A percentile compares a stretch with the other conserved stretches of the same genome.
Evolutionary conservation across 2,329 filamentous ascomycete genomes (phyloP).

Genomic region (Aspergillus fumigatiaffinis): DNA sequence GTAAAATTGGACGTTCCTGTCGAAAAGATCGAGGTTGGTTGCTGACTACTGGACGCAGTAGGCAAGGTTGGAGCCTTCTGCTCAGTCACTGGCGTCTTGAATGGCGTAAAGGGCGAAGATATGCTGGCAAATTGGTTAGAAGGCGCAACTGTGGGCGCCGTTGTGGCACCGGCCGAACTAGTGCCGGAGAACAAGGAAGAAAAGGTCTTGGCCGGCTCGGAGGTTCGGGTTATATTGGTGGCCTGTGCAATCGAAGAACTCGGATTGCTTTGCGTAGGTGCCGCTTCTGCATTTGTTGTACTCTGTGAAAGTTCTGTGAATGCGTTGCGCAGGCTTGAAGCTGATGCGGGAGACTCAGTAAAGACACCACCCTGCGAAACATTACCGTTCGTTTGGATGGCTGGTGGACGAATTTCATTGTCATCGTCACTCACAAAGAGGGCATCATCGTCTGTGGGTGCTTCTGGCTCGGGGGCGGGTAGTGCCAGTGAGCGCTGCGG

Average conservation of each 20-base stretch:
- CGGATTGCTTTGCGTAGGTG: neutral
- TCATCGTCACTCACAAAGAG: constrained; percentile 39
- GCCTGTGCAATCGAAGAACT: constrained; percentile 2
- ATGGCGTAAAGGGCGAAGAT: neutral
- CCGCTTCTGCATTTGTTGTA: neutral
- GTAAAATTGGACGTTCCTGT: neutral
- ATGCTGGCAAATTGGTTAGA: constrained; percentile 11
- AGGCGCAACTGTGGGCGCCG: neutral
- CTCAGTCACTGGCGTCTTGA: neutral
- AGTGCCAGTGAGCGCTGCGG: constrained; percentile 19
- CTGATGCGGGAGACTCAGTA: constrained; percentile 6
- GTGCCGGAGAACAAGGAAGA: constrained; percentile 3
- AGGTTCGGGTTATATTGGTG: constrained; percentile 7
- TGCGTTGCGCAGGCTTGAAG: constrained; percentile 10
- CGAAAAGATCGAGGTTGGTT: constrained; percentile 14
- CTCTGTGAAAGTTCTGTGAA: constrained; percentile 22
- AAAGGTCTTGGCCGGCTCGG: constrained; percentile 9
- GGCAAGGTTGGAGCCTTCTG: constrained; percentile 2
- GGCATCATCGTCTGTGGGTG: constrained; percentile 29
- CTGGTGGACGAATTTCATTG: constrained; percentile 23
- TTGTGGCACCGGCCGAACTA: neutral
- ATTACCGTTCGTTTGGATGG: constrained; percentile 11
- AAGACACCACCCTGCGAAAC: constrained; percentile 12
- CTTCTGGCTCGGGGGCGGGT: constrained; percentile 24
- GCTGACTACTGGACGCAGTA: neutral